Base-by-base conservation (phyloP, 208 protist genomes). In the Trypanosoma scelopori region DNA sequence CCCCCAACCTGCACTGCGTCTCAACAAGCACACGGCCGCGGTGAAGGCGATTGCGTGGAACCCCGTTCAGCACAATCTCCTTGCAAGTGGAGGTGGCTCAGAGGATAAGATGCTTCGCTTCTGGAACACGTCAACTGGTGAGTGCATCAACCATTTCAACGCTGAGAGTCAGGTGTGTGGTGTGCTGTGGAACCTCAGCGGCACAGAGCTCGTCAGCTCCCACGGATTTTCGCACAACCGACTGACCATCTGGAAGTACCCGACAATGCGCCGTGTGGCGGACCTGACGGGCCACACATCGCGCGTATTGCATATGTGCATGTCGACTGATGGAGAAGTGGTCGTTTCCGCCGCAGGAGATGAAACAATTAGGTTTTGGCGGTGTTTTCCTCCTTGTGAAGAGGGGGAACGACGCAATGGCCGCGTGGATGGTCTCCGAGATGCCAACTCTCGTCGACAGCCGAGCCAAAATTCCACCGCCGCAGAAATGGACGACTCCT, bases 11-110 rank as follows among this genome's bases (percentile, higher is more conserved):
- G 55, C 88, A 51, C 82, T 95, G 48, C 89, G 71, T 20, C 82
- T 99, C 22, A 87, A 85, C 61, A 82, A 96, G 62, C 97, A 99
- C 83, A 85, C 76, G 0, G 97, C 97, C 5, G 98, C 98, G 7
- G 97, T 99, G 22, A 99, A 99, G 86, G 99, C 99, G 7, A 74
- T 99, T n/a, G 97, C 97, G 12, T 99, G 99, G 98, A 98, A 97
- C 78, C 98, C 98, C 27, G 87, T 84, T 65, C 94, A 99, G 70
- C 45, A 74, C 3, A 91, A 94, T 53, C 86, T 99, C 3, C 89
- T 99, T 16, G 98, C 92, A 3, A 98, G 97, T 48, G 99, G 98
- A 43, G 98, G 98, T 53, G 99, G 99, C 51, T 98, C 98, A 0
- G 94, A 98, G 16, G 99, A 99, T 73, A 89, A 97, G 50, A 93